A percentile compares a stretch with the other conserved stretches of the same genome.
phyloP scores from a whole-genome alignment of 1,284 basidiomycete genomes.

The Inonotus hispidus region DNA sequence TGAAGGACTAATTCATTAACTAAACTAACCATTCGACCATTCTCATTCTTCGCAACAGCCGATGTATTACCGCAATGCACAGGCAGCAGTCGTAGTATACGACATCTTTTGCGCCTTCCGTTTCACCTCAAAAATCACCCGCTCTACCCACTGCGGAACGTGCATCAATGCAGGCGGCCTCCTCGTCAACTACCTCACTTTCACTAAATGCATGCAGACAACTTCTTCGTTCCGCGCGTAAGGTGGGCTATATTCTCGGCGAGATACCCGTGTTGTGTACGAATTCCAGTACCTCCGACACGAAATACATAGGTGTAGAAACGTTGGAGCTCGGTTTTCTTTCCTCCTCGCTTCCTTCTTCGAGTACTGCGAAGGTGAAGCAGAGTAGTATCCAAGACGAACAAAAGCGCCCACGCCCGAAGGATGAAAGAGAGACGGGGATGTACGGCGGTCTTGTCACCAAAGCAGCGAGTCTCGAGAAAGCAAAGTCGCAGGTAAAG shows the following conservation, averaged over 20 bases:
- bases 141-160: not conserved
- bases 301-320: not conserved
- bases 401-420: not conserved
- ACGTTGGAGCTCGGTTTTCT: not conserved
- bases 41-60: constrained; percentile 43
- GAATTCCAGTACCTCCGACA: not conserved
- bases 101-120: constrained; percentile 29
- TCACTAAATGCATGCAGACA: constrained; percentile 33
- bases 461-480: too few relatives aligned
- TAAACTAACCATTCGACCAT: constrained; percentile 5
- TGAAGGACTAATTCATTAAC: not conserved
- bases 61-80: constrained; percentile 92
- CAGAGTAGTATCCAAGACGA: not conserved
- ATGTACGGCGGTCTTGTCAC: constrained; percentile 38
- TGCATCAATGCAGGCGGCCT: not conserved
- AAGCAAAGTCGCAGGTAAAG: too few relatives aligned
- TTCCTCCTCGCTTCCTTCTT: not conserved
- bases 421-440: not conserved
- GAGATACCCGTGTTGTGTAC: constrained; percentile 29
- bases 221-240: constrained; percentile 38
- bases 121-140: not conserved
- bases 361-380: not conserved
- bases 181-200: constrained; percentile 32
- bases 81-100: constrained; percentile 41
- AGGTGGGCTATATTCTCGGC: constrained; percentile 39